Base-by-base conservation (phyloP, 2,329 filamentous ascomycete species). In the Fusarium sp. region DNA sequence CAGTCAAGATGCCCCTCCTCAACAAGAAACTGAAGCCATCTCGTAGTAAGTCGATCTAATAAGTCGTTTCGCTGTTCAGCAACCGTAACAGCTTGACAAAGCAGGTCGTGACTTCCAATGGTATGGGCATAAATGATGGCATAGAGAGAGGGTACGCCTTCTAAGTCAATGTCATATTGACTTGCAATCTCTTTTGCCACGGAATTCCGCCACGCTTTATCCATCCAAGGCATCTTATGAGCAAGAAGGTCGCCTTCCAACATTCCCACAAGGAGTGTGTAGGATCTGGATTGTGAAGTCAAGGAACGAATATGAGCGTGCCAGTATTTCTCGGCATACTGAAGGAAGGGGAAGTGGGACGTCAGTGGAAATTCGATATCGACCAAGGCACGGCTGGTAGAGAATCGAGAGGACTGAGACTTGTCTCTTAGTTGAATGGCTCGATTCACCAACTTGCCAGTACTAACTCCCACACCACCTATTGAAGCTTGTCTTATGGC, bases 191-290 rank as follows among this genome's bases (percentile, higher is more conserved):
- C 14, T 8, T n/a, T n/a, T 10, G 22, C 15, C 7, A 5, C 10
- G 15, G 42, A 26, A 11, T 1, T 28, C 24, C 11, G 42, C 42
- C 42, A 44, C 1, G 6, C 7, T n/a, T n/a, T 5, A 28, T 44
- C 15, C 42, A 44, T 44, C 42, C 42, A 44, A n/a, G 42, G 42
- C 42, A 44, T 26, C 24, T 44, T 44, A 3, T 44, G 40, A 5
- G 40, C 2, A 5, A 44, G 22, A 44, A 26, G 22, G 2, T 2
- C 9, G 22, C 42, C 42, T 28, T 28, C 22, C 14, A 44, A 11
- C 42, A 44, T 44, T 5, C 24, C 24, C 14, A 6, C 5, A 3
- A 44, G 24, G 8, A 44, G 42, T 5, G 24, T 14, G 15, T 44
- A 44, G 2, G 42, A 24, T 10, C 17, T 22, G 2, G 42, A 44